phyloP scores from a whole-genome alignment of 257 asterid species.

The Agastache rugosa region DNA sequence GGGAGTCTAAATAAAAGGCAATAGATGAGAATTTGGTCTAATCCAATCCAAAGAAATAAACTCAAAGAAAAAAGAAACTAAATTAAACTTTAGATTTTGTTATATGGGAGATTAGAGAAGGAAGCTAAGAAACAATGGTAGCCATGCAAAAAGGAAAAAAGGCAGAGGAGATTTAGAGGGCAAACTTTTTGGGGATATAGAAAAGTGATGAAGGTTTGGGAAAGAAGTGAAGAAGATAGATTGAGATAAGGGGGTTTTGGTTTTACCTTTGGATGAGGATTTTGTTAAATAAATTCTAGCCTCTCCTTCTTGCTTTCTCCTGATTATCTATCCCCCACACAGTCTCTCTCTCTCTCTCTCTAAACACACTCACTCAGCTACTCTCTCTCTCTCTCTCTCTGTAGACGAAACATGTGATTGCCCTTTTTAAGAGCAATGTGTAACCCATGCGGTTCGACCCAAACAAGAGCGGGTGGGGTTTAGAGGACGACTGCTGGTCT shows the following conservation, averaged over 20 bases:
- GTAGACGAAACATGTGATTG: conserved; percentile 44
- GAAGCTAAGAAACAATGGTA: conserved; percentile 24
- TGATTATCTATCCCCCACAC: conserved; percentile 31
- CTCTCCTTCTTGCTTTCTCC: conserved; percentile 64
- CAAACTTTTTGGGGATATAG: conserved; percentile 16
- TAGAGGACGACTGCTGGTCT: conserved; percentile 37
- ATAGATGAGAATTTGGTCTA: not conserved
- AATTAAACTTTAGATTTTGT: not conserved
- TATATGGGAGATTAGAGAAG: not conserved
- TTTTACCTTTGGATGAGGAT: conserved; percentile 47
- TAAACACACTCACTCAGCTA: not conserved
- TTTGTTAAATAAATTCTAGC: conserved; percentile 60
- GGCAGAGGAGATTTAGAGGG: not conserved
- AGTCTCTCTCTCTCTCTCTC: not conserved
- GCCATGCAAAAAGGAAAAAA: conserved; percentile 42
- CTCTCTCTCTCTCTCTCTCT: conserved; percentile 28
- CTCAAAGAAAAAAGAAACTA: not conserved
- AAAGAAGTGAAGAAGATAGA: conserved; percentile 47
- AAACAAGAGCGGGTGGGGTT: conserved; percentile 44
- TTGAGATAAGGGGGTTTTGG: conserved; percentile 58
- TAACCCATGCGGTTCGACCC: conserved; percentile 51
- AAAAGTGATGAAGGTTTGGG: conserved; percentile 31
- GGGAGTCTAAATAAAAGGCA: not conserved
- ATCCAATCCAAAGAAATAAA: not conserved
- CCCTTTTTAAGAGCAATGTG: conserved; percentile 43